phyloP scores from a whole-genome alignment of 2,329 filamentous ascomycete species.

The Colletotrichum echinochloae region DNA sequence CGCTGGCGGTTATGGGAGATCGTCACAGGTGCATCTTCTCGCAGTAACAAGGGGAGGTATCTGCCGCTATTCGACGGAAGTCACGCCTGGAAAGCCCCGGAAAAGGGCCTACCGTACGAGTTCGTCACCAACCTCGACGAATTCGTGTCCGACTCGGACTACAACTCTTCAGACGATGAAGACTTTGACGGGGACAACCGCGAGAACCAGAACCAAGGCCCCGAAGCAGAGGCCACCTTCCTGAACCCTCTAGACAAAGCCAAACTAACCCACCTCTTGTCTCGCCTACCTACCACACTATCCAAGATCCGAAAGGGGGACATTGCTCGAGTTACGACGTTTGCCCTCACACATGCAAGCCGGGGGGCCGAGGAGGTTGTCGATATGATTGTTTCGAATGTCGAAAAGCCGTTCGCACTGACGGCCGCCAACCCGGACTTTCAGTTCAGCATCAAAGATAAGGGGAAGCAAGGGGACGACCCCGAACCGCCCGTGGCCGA shows the following conservation, averaged over 20 bases:
- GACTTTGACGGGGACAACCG: slow-evolving; percentile 72
- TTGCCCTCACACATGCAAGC: slow-evolving; percentile 89
- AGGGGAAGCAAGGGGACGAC: slow-evolving; percentile 50
- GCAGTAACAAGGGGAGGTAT: slow-evolving; percentile 62
- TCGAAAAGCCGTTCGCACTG: slow-evolving; percentile 80
- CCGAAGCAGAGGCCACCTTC: slow-evolving; percentile 69
- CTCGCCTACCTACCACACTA: slow-evolving; percentile 81
- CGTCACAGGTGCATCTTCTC: slow-evolving; percentile 72
- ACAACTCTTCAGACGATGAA: slow-evolving; percentile 89
- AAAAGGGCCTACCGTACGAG: slow-evolving; percentile 81
- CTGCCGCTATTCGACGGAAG: slow-evolving; percentile 80
- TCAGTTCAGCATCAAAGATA: slow-evolving; percentile 26
- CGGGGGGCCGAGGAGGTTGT: slow-evolving; percentile 91
- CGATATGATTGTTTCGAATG: slow-evolving; percentile 86
- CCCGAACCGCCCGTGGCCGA: slow-evolving; percentile 52
- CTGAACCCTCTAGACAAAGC: slow-evolving; percentile 87
- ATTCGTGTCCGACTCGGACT: slow-evolving; percentile 85
- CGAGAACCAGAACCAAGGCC: slow-evolving; percentile 57
- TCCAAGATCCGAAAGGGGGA: slow-evolving; percentile 84
- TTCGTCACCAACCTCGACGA: slow-evolving; percentile 82
- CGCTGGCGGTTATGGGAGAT: slow-evolving; percentile 92
- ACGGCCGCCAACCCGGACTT: slow-evolving; percentile 71
- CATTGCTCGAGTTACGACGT: slow-evolving; percentile 85
- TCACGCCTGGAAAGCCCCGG: slow-evolving; percentile 82
- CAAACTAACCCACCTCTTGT: slow-evolving; percentile 85